Evolutionary conservation across 1,139 yeast genomes (phyloP).

Genomic region (Suhomyces atakaporum): DNA sequence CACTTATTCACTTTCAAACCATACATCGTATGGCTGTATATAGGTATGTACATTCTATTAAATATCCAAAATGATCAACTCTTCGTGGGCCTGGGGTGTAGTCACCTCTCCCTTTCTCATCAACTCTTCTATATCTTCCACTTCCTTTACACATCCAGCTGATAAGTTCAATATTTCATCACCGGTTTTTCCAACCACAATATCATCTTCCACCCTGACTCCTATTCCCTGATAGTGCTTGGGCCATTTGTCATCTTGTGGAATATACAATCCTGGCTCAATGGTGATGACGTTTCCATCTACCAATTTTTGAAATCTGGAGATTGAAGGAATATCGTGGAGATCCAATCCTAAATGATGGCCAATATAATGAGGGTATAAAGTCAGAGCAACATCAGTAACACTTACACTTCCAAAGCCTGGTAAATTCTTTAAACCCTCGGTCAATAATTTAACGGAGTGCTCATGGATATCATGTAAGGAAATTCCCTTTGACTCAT

Average conservation of each 20-base stretch:
- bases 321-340: constrained; percentile 74
- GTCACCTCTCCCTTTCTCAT: constrained; percentile 55
- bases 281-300: constrained; percentile 82
- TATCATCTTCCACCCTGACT: constrained; percentile 90
- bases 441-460: constrained; percentile 58
- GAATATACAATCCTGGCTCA: constrained; percentile 94
- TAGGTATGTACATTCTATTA: too few species aligned
- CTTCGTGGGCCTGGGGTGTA: constrained; percentile 51
- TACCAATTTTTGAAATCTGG: constrained; percentile 51
- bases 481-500: constrained; percentile 51
- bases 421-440: constrained; percentile 64
- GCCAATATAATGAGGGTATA: constrained; percentile 95
- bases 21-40: too few species aligned
- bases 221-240: constrained; percentile 85
- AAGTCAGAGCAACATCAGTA: constrained; percentile 51
- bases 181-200: constrained; percentile 65
- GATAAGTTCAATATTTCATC: constrained; percentile 62
- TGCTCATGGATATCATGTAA: constrained; percentile 76
- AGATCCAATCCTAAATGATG: constrained; percentile 94
- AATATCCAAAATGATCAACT: constrained; percentile 46
- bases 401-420: constrained; percentile 60
- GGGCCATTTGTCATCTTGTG: constrained; percentile 69
- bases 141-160: constrained; percentile 81
- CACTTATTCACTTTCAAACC: too few species aligned
- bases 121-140: constrained; percentile 71